Evolutionary conservation across 768 basidiomycete genomes (phyloP).

Genomic region (Panus rudis): DNA sequence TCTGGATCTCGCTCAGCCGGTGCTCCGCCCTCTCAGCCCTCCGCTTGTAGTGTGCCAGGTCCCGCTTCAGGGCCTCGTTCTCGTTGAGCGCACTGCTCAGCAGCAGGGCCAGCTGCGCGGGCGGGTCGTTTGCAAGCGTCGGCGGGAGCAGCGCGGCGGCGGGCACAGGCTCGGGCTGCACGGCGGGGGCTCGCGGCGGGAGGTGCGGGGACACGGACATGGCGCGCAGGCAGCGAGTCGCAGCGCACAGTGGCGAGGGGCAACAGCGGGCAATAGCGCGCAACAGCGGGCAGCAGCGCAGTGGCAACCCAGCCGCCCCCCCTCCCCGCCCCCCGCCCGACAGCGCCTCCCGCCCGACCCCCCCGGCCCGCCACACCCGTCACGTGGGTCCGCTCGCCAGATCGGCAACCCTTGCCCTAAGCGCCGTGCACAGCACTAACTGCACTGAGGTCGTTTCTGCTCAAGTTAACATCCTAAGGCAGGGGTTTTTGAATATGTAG

Average conservation of each 20-base stretch:
- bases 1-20: constrained; percentile 26
- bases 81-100: constrained; percentile 50
- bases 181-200: constrained; percentile 9
- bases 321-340: too few relatives aligned
- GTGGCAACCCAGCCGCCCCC: too few relatives aligned
- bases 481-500: too few relatives aligned
- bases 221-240: neutral
- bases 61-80: constrained; percentile 40
- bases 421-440: too few relatives aligned
- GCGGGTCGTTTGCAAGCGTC: constrained; percentile 22
- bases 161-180: constrained; percentile 8
- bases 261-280: neutral
- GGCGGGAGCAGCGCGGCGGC: constrained; percentile 9
- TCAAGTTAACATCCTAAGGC: too few relatives aligned
- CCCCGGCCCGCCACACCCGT: too few relatives aligned
- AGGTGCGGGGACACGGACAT: constrained; percentile 21
- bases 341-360: too few relatives aligned
- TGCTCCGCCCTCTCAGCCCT: constrained; percentile 53
- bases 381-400: too few relatives aligned
- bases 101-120: constrained; percentile 51
- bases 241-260: neutral
- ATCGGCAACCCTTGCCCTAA: too few relatives aligned
- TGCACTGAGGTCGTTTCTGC: too few relatives aligned
- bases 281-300: constrained; percentile 1
- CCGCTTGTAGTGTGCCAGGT: constrained; percentile 34